These are phyloP conservation scores for Populus pruinosa DNA, from an alignment of 345 rosid genomes.

Conservation along the genomic window DNA sequence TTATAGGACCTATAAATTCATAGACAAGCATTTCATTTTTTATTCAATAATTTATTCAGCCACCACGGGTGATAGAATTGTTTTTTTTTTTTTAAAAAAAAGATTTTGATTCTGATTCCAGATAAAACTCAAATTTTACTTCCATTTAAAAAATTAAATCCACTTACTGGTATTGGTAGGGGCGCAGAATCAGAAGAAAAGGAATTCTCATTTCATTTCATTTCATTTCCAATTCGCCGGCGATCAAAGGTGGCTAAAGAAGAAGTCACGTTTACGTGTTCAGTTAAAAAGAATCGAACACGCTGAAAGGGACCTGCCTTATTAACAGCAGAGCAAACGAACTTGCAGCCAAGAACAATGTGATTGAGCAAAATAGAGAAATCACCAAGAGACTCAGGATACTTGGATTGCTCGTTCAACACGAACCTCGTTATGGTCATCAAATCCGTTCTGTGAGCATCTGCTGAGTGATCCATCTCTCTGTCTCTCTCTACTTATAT, in stretches of 20 bases:
- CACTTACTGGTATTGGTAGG: background rate
- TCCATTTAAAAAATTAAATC: background rate
- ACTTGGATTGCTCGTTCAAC: constrained; percentile 78
- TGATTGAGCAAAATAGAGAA: constrained; percentile 84
- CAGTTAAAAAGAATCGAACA: background rate
- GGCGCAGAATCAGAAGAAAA: background rate
- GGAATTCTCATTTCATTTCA: background rate
- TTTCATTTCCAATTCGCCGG: background rate
- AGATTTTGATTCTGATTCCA: background rate
- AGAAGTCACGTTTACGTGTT: background rate
- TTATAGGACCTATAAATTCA: background rate
- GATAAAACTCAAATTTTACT: background rate
- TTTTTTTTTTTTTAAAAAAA: too few relatives aligned
- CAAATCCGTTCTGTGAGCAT: constrained; percentile 86
- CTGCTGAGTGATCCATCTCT: constrained; percentile 83
- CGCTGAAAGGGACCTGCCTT: constrained; percentile 44
- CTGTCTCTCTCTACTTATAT: background rate
- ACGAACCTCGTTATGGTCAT: constrained; percentile 93
- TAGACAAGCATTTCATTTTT: background rate
- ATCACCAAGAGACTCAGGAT: constrained; percentile 97
- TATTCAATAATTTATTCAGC: too few relatives aligned
- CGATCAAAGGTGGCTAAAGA: background rate
- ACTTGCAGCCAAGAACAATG: constrained; percentile 98
- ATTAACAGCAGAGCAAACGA: constrained; percentile 90
- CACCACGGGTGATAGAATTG: too few relatives aligned